Percentiles rank a stretch among this genome's conserved stretches.
Evolutionary conservation across 176 grass and related monocot species (phyloP).

Genomic region (Secale cereale): DNA sequence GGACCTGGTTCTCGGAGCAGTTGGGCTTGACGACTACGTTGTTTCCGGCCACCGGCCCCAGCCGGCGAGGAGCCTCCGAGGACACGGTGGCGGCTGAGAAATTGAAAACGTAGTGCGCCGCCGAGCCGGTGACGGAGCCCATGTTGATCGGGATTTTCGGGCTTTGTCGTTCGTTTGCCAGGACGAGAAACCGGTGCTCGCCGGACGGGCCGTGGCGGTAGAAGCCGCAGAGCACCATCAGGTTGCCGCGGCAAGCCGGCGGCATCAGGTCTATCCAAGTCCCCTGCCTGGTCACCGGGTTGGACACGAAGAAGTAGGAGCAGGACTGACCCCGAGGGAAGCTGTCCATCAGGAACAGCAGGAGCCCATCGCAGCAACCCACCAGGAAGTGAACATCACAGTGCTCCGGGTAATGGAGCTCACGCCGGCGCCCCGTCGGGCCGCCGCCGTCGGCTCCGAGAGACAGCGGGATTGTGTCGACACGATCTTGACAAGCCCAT

Average conservation of each 20-base stretch:
- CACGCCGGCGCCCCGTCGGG: background rate
- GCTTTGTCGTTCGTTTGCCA: background rate
- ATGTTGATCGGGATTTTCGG: no score
- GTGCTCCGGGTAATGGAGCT: background rate
- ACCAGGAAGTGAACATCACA: background rate
- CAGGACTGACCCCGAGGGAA: no score
- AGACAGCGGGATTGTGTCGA: background rate
- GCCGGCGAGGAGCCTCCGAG: no score
- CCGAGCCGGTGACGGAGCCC: no score
- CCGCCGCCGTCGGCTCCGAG: background rate
- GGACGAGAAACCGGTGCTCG: constrained; percentile 8
- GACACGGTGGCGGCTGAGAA: no score
- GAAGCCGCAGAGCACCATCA: background rate
- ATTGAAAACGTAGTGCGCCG: no score
- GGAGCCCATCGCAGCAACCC: background rate
- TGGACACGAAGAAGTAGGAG: background rate
- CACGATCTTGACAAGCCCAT: background rate
- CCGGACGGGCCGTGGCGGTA: constrained; percentile 10
- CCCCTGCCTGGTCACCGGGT: background rate
- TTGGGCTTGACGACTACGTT: no score
- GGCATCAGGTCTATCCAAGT: background rate
- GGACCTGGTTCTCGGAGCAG: no score
- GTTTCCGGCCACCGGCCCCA: no score
- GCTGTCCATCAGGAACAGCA: background rate
- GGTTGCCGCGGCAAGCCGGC: background rate